Percentiles rank a stretch among this genome's conserved stretches.
Conservation (phyloP, 2,329 filamentous ascomycete species). For the Phialophora expanda region DNA sequence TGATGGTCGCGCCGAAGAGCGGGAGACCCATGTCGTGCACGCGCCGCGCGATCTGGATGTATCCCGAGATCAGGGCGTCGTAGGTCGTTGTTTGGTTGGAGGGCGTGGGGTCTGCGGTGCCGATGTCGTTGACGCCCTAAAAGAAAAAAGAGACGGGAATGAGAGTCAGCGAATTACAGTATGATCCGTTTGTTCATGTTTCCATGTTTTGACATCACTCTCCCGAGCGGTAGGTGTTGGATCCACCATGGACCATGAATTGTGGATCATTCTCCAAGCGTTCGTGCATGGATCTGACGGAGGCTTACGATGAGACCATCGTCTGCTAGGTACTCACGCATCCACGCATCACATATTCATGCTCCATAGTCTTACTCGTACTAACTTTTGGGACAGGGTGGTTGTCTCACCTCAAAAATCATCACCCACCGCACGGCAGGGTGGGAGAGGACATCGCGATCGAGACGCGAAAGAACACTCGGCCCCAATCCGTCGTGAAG, state of each 20-base stretch:
- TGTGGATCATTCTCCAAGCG: too few species aligned
- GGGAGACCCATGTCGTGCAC: conserved; percentile 61
- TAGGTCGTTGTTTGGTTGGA: conserved; percentile 56
- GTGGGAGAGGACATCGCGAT: conserved; percentile 67
- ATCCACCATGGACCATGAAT: too few species aligned
- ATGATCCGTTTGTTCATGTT: too few species aligned
- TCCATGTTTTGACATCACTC: too few species aligned
- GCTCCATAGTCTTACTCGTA: not conserved
- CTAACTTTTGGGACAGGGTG: not conserved
- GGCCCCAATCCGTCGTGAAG: conserved; percentile 67
- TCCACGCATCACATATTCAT: too few species aligned
- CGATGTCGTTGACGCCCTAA: conserved; percentile 70
- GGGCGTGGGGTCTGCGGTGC: conserved; percentile 53
- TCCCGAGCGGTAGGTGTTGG: too few species aligned
- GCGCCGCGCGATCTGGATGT: conserved; percentile 61
- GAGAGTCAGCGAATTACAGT: not conserved
- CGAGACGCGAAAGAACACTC: conserved; percentile 63
- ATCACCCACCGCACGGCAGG: conserved; percentile 65
- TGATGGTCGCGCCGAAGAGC: conserved; percentile 69
- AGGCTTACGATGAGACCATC: too few species aligned
- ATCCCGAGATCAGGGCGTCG: conserved; percentile 61
- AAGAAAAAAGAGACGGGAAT: too few species aligned
- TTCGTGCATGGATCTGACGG: too few species aligned
- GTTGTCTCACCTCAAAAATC: conserved; percentile 59
- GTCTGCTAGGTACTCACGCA: too few species aligned